These are phyloP conservation scores for Colletotrichum navitas DNA, from an alignment of 2,329 filamentous ascomycete species.

Conservation along the genomic window DNA sequence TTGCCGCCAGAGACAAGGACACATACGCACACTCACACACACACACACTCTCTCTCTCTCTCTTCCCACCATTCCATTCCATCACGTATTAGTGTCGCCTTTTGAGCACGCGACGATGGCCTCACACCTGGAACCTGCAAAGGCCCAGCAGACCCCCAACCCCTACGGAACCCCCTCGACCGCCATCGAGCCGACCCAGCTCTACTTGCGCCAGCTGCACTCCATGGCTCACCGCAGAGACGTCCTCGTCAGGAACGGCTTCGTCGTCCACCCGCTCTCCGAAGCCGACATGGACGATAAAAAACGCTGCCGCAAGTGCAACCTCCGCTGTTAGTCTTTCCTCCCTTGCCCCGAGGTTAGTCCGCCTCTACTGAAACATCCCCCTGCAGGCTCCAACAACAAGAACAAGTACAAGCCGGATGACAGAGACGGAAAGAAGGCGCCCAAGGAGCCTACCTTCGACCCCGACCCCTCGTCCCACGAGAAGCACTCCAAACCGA, in stretches of 20 bases:
- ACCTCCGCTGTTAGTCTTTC: slow-evolving; percentile 39
- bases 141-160: slow-evolving; percentile 1
- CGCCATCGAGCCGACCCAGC: slow-evolving; percentile 43
- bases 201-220: slow-evolving; percentile 43
- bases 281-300: slow-evolving; percentile 49
- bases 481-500: slow-evolving; percentile 25
- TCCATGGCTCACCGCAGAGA: slow-evolving; percentile 41
- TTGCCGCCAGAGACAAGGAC: background rate
- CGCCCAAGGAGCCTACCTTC: slow-evolving; percentile 5
- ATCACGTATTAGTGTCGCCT: background rate
- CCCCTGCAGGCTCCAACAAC: slow-evolving; percentile 24
- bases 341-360: background rate
- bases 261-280: slow-evolving; percentile 47
- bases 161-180: slow-evolving; percentile 29
- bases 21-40: no score
- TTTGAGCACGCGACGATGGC: slow-evolving; percentile 1
- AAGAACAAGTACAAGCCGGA: slow-evolving; percentile 30
- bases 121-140: background rate
- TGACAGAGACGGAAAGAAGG: slow-evolving; percentile 2
- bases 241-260: slow-evolving; percentile 46
- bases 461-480: background rate
- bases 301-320: slow-evolving; percentile 48
- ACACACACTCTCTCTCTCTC: no score
- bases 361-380: slow-evolving; percentile 6
- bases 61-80: background rate